phyloP scores from a whole-genome alignment of 805 yeast genomes.

The Lipomyces chichibuensis region DNA sequence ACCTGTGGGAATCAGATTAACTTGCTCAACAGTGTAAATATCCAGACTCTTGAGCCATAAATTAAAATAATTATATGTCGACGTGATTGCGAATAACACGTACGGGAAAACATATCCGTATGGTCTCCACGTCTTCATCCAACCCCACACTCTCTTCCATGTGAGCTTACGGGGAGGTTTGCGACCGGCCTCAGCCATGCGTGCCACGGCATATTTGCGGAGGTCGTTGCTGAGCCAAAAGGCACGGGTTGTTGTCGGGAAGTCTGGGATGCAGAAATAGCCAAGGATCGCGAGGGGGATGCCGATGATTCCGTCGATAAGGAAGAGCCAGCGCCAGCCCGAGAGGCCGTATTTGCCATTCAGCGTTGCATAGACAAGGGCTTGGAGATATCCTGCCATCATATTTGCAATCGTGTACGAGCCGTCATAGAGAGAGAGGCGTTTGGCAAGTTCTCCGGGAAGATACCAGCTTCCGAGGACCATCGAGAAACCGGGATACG shows the following conservation, averaged over 20 bases:
- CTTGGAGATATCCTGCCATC: constrained; percentile 59
- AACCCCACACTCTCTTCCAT: constrained; percentile 10
- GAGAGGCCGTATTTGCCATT: constrained; percentile 36
- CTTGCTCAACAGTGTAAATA: constrained; percentile 38
- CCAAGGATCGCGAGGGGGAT: constrained; percentile 24
- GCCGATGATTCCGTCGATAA: constrained; percentile 51
- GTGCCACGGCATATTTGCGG: constrained; percentile 9
- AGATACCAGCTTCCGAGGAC: constrained; percentile 59
- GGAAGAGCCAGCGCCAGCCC: constrained; percentile 48
- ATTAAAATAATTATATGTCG: constrained; percentile 38
- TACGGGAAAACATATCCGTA: constrained; percentile 18
- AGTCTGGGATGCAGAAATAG: constrained; percentile 22
- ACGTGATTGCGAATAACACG: constrained; percentile 16
- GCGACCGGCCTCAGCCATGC: constrained; percentile 26
- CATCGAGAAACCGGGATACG: constrained; percentile 53
- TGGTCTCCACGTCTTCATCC: constrained; percentile 20
- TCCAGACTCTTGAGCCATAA: constrained; percentile 43
- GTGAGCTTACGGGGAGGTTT: constrained; percentile 19
- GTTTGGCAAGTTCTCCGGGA: constrained; percentile 53
- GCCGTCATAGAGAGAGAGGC: constrained; percentile 20
- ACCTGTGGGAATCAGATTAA: constrained; percentile 44
- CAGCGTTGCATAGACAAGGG: constrained; percentile 48
- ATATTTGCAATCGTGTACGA: constrained; percentile 50
- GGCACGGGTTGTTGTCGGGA: constrained; percentile 23
- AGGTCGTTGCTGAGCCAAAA: constrained; percentile 15